Evolutionary conservation across 2,329 filamentous ascomycete genomes (phyloP).

Genomic region (Apiospora saccharicola): DNA sequence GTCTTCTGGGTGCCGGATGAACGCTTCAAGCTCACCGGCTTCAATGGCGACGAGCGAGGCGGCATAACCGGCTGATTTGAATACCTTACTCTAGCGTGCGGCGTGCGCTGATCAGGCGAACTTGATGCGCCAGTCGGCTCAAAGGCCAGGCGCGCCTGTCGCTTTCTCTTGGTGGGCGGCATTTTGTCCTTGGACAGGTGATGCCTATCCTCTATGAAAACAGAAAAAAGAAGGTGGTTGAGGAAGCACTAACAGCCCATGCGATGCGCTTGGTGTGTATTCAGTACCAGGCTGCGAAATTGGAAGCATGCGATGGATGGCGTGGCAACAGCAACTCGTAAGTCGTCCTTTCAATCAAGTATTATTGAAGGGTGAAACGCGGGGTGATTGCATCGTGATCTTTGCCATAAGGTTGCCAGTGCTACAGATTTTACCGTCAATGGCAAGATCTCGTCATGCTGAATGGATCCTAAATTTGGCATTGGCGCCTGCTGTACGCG

Average conservation of each 20-base stretch:
- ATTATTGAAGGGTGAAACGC: not conserved
- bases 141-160: slow-evolving; percentile 42
- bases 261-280: not conserved
- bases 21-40: slow-evolving; percentile 27
- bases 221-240: not conserved
- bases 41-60: slow-evolving; percentile 29
- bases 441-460: not conserved
- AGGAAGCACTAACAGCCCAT: not conserved
- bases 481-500: not conserved
- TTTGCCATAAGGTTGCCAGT: not conserved
- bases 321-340: not conserved
- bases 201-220: not conserved
- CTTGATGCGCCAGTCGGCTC: slow-evolving; percentile 37
- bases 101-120: slow-evolving; percentile 33
- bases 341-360: not conserved
- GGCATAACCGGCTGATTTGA: slow-evolving; percentile 29
- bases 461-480: not conserved
- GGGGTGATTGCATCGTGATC: not conserved
- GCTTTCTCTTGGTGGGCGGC: slow-evolving; percentile 34
- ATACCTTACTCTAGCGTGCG: slow-evolving; percentile 41
- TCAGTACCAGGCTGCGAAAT: not conserved
- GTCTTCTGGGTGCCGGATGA: slow-evolving; percentile 20
- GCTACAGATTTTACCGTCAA: not conserved
- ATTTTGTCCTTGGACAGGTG: not conserved
- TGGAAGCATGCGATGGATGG: not conserved